Evolutionary conservation across 805 yeast species (phyloP).

Genomic region (Metschnikowia proteae): DNA sequence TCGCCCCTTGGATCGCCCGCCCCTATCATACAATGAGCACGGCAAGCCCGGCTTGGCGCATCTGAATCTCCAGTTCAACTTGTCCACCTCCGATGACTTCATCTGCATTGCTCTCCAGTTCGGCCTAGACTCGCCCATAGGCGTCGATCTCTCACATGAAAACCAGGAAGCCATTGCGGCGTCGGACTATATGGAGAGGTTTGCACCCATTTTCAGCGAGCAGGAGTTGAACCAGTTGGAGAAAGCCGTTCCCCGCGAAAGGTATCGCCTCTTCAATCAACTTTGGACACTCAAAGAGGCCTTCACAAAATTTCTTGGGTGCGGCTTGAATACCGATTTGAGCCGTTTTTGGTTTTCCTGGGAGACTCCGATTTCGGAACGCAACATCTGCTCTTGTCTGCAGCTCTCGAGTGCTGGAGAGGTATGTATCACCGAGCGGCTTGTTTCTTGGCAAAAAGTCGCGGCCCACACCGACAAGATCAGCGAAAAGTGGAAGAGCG

Average conservation of each 20-base stretch:
- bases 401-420: background rate
- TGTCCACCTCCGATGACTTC: constrained; percentile 54
- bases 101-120: constrained; percentile 45
- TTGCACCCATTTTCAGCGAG: constrained; percentile 39
- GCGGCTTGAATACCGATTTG: constrained; percentile 39
- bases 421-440: background rate
- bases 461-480: background rate
- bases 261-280: constrained; percentile 45
- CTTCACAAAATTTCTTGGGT: constrained; percentile 62
- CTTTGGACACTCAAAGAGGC: constrained; percentile 82
- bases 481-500: background rate
- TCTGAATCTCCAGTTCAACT: constrained; percentile 47
- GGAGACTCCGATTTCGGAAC: background rate
- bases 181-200: constrained; percentile 30
- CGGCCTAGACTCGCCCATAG: constrained; percentile 22
- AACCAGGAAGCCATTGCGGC: constrained; percentile 24
- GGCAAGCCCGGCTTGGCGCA: constrained; percentile 54
- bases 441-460: background rate
- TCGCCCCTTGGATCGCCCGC: constrained; percentile 21
- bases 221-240: constrained; percentile 23
- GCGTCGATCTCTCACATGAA: constrained; percentile 38
- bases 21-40: constrained; percentile 30
- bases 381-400: background rate
- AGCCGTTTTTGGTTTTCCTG: constrained; percentile 10
- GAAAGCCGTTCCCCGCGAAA: constrained; percentile 21